Evolutionary conservation across 129 eudicot species (phyloP).

Genomic region (Centrapalus pauciflorus): DNA sequence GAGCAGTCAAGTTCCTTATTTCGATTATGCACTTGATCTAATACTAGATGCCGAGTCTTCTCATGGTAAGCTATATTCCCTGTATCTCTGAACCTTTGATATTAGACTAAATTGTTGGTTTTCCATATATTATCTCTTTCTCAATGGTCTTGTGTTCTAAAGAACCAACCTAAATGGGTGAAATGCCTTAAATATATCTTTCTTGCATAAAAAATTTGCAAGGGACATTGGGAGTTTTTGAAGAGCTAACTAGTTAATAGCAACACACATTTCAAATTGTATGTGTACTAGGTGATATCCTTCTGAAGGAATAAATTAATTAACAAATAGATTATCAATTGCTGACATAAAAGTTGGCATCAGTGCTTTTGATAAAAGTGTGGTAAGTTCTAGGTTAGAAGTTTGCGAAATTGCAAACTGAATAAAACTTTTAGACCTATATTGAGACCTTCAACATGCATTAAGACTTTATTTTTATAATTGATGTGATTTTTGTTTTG

Average conservation of each 20-base stretch:
- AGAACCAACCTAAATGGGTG: not conserved
- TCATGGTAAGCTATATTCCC: conserved; percentile 46
- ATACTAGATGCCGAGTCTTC: conserved; percentile 83
- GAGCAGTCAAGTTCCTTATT: conserved; percentile 89
- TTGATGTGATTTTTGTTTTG: conserved; percentile 5
- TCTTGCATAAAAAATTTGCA: not conserved
- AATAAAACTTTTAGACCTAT: conserved; percentile 9
- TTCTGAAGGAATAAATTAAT: not conserved
- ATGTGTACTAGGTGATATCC: not conserved
- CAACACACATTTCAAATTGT: not conserved
- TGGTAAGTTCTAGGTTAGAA: not conserved
- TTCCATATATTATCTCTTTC: not conserved
- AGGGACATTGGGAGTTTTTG: not conserved
- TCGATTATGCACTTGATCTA: conserved; percentile 80
- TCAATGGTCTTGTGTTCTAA: not conserved
- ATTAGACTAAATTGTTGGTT: not conserved
- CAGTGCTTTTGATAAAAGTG: not conserved
- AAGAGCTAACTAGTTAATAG: conserved; percentile 5
- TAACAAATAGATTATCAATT: conserved; percentile 8
- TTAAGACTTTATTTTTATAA: not conserved
- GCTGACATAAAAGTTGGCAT: not conserved
- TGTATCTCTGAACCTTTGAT: not conserved
- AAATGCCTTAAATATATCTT: not conserved
- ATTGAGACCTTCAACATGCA: not conserved
- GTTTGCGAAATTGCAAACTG: not conserved